phyloP scores from a whole-genome alignment of 2,329 filamentous ascomycete species.

The Penicillium sp. region DNA sequence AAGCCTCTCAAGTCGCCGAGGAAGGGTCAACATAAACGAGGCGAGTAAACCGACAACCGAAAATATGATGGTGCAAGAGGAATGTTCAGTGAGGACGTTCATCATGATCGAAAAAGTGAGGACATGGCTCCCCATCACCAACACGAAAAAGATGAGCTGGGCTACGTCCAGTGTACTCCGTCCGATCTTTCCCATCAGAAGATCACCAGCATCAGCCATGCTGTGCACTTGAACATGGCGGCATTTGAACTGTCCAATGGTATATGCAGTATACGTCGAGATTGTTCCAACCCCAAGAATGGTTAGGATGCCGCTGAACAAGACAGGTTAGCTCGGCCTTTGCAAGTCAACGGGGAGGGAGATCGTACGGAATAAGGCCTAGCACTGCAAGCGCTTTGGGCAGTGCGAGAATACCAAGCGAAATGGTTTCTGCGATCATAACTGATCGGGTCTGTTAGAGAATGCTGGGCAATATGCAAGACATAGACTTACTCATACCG shows the following conservation, averaged over 20 bases:
- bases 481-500: constrained; percentile 16
- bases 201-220: constrained; percentile 63
- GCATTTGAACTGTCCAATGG: constrained; percentile 56
- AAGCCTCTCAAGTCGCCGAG: constrained; percentile 58
- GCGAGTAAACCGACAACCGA: constrained; percentile 54
- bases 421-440: constrained; percentile 57
- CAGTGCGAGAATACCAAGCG: constrained; percentile 54
- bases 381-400: constrained; percentile 50
- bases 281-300: constrained; percentile 52
- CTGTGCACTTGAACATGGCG: constrained; percentile 57
- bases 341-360: not conserved
- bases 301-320: constrained; percentile 46
- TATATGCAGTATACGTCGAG: constrained; percentile 56
- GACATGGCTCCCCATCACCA: constrained; percentile 66
- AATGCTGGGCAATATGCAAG: not conserved
- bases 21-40: constrained; percentile 56
- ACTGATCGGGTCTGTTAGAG: constrained; percentile 27
- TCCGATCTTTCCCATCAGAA: constrained; percentile 58
- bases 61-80: constrained; percentile 60
- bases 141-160: constrained; percentile 61
- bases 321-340: not conserved
- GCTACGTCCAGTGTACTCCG: constrained; percentile 59
- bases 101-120: constrained; percentile 66
- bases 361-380: constrained; percentile 48
- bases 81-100: constrained; percentile 58